Evolutionary conservation across 139 green algal genomes (phyloP).

Genomic region (Coccomyxa sp.): DNA sequence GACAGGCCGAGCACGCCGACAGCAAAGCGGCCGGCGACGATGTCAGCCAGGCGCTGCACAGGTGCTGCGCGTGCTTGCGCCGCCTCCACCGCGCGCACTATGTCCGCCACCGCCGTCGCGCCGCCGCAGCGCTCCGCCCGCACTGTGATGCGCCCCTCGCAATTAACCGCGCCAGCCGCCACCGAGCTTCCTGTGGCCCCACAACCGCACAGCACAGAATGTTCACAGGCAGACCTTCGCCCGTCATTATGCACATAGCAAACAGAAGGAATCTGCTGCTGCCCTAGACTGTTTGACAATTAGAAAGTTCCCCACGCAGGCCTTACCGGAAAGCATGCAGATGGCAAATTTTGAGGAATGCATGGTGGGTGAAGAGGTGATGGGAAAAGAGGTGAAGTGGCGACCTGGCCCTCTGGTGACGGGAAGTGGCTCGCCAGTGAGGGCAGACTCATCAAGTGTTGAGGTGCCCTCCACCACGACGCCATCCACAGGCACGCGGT

Average conservation of each 20-base stretch:
- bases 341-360: background rate
- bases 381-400: background rate
- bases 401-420: constrained; percentile 49
- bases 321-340: no score
- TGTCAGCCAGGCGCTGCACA: constrained; percentile 81
- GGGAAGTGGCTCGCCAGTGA: constrained; percentile 82
- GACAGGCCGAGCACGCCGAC: constrained; percentile 76
- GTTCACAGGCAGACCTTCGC: no score
- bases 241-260: no score
- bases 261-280: no score
- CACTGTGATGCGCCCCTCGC: constrained; percentile 67
- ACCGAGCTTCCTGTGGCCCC: constrained; percentile 53
- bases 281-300: no score
- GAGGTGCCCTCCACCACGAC: constrained; percentile 56
- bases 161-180: constrained; percentile 81
- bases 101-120: constrained; percentile 79
- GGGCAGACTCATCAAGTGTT: constrained; percentile 70
- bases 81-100: constrained; percentile 75
- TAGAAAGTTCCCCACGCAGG: no score
- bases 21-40: constrained; percentile 70
- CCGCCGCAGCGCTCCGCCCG: constrained; percentile 56
- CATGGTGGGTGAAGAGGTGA: background rate
- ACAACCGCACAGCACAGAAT: no score
- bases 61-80: constrained; percentile 71
- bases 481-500: constrained; percentile 82